phyloP scores from a whole-genome alignment of 441 rosid genomes.

The Pelargonium cotyledonis region DNA sequence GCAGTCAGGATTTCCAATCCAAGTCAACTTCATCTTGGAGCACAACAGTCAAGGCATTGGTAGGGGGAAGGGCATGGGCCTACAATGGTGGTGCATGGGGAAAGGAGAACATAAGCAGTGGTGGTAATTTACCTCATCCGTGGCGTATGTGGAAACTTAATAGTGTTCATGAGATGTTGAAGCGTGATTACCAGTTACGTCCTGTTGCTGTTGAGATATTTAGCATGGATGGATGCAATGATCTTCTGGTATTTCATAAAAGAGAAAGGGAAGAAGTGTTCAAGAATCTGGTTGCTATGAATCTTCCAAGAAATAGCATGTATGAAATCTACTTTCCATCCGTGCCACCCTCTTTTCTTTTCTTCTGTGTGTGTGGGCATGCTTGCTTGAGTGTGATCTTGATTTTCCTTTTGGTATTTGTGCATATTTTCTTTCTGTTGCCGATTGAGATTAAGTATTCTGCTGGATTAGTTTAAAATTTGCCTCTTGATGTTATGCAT shows the following conservation, averaged over 20 bases:
- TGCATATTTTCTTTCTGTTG: background rate
- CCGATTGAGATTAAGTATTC: background rate
- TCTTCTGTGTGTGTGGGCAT: background rate
- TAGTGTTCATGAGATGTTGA: constrained; percentile 93
- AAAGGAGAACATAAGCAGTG: constrained; percentile 76
- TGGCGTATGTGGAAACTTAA: constrained; percentile 99
- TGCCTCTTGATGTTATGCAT: background rate
- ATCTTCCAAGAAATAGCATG: constrained; percentile 98
- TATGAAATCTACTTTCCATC: constrained; percentile 36
- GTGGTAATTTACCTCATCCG: constrained; percentile 87
- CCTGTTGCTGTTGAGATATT: constrained; percentile 99
- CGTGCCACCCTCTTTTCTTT: background rate
- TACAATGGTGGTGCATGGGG: constrained; percentile 99
- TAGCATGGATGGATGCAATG: constrained; percentile 99
- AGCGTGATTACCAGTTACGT: constrained; percentile 99
- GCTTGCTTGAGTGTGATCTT: background rate
- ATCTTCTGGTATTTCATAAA: constrained; percentile 97
- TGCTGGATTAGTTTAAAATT: background rate
- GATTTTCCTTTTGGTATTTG: background rate
- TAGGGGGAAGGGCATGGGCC: constrained; percentile 99
- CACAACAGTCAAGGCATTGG: constrained; percentile 50
- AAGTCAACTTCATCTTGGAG: constrained; percentile 81
- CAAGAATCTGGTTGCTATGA: constrained; percentile 93
- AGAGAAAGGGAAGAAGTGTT: constrained; percentile 99
- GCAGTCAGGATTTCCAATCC: constrained; percentile 80